Evolutionary conservation across 2,329 filamentous ascomycete genomes (phyloP), one percentile per base, ranked within the genome.

Genomic region (Pleomassaria siparia): DNA sequence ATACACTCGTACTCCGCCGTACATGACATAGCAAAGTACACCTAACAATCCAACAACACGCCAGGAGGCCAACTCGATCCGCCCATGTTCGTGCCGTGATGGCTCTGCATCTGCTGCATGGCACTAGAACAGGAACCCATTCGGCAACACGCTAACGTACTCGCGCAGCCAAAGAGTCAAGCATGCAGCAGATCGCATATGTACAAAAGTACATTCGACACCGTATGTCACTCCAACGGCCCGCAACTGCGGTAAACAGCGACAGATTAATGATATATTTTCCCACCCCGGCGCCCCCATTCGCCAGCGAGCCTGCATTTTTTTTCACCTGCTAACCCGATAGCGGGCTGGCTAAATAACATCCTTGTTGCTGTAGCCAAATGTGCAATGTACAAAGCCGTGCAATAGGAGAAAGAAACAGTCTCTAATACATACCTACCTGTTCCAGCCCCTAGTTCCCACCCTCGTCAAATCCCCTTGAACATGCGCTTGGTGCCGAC

Each of bases 251-350:
- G 35, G 35, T 45, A 44, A 56, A 56, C 53, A 46, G 47, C 47
- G 47, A 49, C 51, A 47, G n/a, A 39, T 51, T 41, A 49, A 51
- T 49, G n/a, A 37, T 47, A 43, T 35, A 49, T 52, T 50, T 47
- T 35, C 22, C n/a, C 33, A 46, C 20, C 32, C 44, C n/a, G 33
- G 28, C 37, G 12, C 33, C 43, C 43, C 43, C 42, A 54, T 56
- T 56, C 51, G 54, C 49, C 39, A 29, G 20, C 21, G 18, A 11
- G 4, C 32, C 15, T 47, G 48, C 40, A 47, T 42, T 42, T 42
- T 42, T 42, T 42, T 42, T 32, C 35, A 20, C 18, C 18, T 37
- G 35, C 35, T 37, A 22, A 13, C 9, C 35, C 35, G 35, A 37
- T 18, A 24, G 18, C 10, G 18, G 35, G 18, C 24, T 37, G 35